Evolutionary conservation across 345 rosid genomes (phyloP).

Genomic region (Firmiana major): DNA sequence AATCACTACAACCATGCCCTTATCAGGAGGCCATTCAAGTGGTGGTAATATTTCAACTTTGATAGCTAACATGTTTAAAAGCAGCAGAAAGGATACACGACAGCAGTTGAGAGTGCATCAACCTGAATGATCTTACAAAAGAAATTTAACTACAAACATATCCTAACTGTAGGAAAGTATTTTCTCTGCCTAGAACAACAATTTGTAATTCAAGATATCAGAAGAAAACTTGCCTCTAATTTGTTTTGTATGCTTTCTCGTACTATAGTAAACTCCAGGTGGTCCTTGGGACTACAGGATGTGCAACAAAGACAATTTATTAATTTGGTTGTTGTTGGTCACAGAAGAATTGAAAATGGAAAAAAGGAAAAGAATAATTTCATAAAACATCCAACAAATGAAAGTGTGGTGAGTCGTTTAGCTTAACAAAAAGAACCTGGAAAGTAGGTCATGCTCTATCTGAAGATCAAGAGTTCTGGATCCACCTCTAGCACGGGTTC

Average conservation of each 20-base stretch:
- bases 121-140: not conserved
- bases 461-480: constrained; percentile 60
- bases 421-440: constrained; percentile 44
- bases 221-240: constrained; percentile 50
- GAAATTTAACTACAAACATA: not conserved
- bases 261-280: constrained; percentile 83
- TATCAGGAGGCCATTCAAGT: not conserved
- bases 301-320: not conserved
- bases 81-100: not conserved
- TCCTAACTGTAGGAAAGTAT: not conserved
- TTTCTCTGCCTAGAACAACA: not conserved
- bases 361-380: too few species aligned
- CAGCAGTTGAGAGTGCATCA: not conserved
- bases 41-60: not conserved
- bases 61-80: not conserved
- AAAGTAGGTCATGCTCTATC: constrained; percentile 69
- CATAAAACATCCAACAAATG: not conserved
- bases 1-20: not conserved
- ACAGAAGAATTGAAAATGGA: not conserved
- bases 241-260: constrained; percentile 74
- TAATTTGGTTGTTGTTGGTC: not conserved
- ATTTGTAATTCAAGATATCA: not conserved
- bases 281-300: constrained; percentile 67
- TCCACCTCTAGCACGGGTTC: constrained; percentile 79
- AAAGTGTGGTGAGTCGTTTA: not conserved